Evolutionary conservation across 2,329 filamentous ascomycete species (phyloP).

Genomic region (Penicillium olsonii): DNA sequence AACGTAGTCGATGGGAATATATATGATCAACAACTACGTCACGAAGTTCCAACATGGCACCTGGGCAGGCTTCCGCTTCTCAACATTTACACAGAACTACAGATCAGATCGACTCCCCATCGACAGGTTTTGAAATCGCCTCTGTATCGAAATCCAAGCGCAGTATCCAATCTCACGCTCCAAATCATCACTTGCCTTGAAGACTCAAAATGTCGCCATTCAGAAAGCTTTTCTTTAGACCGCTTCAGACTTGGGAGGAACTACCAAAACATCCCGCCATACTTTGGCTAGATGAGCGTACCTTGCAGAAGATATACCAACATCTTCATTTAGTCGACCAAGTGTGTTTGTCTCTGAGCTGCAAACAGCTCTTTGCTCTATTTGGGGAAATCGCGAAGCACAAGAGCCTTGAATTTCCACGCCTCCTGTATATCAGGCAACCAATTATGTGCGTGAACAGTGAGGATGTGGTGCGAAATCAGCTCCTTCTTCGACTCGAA

Average conservation of each 20-base stretch:
- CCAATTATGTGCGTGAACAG: slow-evolving; percentile 16
- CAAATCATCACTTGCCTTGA: neutral
- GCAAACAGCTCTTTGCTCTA: slow-evolving; percentile 12
- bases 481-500: slow-evolving; percentile 16
- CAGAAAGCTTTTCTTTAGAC: neutral
- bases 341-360: slow-evolving; percentile 16
- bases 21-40: too few species aligned
- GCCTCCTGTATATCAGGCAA: slow-evolving; percentile 4
- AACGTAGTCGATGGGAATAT: too few species aligned
- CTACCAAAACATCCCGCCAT: neutral
- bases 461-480: slow-evolving; percentile 3
- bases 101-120: neutral
- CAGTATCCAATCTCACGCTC: neutral
- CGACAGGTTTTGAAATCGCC: neutral
- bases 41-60: too few species aligned
- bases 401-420: slow-evolving; percentile 9
- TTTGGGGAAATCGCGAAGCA: slow-evolving; percentile 1
- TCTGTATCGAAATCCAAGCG: neutral
- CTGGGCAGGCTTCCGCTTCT: too few species aligned
- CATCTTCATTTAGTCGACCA: slow-evolving; percentile 11
- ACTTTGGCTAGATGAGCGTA: slow-evolving; percentile 10
- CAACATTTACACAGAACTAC: too few species aligned
- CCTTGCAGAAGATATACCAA: slow-evolving; percentile 7
- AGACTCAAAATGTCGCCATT: neutral
- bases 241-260: neutral